Evolutionary conservation across 306 rosid genomes (phyloP), one percentile per base, ranked within the genome.

Genomic region (Castanopsis chinensis): DNA sequence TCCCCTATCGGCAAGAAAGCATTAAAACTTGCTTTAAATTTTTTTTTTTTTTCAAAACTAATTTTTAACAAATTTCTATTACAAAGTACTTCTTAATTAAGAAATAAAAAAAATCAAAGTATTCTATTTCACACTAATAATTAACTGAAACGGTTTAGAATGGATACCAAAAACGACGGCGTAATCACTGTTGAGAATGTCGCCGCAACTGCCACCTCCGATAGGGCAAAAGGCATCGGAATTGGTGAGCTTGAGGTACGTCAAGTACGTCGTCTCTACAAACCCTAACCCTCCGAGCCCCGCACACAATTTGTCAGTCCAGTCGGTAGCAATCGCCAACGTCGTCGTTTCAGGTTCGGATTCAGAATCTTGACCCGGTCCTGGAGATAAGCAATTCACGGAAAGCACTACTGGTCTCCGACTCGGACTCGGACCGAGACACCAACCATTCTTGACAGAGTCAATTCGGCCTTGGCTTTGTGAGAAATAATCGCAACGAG

Each of bases 211-310:
- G 30, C 86, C 92, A 3, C 88, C 93, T 7, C 89, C 92, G 49
- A 83, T 58, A 4, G 94, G 94, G 83, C 97, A 92, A 57, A 94
- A 91, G 14, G 88, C 89, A 28, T 82, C 90, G 69, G 95, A 81
- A 57, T 80, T 88, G 27, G 97, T 88, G 86, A 92, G 89, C 70
- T 91, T 92, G 32, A 94, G 89, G 90, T 77, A 91, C 41, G 91
- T 85, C 86, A 93, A 85, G 73, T 95, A 95, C 35, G 93, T 77
- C 1, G 99, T 95, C 84, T 93, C 99, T 18, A 93, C 74, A 25
- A 93, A 83, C 52, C 99, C 99, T 3, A 89, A 19, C 19, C 92
- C 93, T 56, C 92, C 91, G 37, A 91, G 78, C 6, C 88, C 92
- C 0, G 91, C 84, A 45, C 72, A 78, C 32, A 88, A 80, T 45